These are phyloP conservation scores for Capillidium rhysosporum DNA, from an alignment of 371 early-diverging fungal species.

Conservation along the genomic window DNA sequence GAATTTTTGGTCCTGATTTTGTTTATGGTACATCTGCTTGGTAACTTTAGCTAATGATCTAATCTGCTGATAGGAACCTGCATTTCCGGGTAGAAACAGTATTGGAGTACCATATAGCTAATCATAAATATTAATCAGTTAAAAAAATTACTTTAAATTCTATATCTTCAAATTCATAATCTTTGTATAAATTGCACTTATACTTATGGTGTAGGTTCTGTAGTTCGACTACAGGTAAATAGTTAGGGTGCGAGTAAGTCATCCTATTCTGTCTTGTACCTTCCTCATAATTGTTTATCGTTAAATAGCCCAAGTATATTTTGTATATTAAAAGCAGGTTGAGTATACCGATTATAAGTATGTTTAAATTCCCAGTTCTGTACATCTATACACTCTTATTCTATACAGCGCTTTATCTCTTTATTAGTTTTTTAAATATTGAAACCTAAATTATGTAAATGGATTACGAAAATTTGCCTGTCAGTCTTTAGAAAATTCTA, in stretches of 20 bases:
- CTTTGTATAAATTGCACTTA: neutral
- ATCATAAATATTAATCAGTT: neutral
- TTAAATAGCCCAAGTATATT: too few relatives aligned
- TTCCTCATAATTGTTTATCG: too few relatives aligned
- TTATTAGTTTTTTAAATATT: too few relatives aligned
- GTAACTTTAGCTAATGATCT: slow-evolving; percentile 48
- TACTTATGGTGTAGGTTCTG: neutral
- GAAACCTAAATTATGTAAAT: too few relatives aligned
- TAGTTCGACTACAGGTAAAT: neutral
- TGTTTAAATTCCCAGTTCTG: too few relatives aligned
- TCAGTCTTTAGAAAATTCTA: too few relatives aligned
- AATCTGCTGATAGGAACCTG: slow-evolving; percentile 79
- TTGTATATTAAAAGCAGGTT: too few relatives aligned
- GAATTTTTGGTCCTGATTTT: slow-evolving; percentile 23
- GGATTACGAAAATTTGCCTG: too few relatives aligned
- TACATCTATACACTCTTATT: too few relatives aligned
- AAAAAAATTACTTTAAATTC: neutral
- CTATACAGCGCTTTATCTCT: too few relatives aligned
- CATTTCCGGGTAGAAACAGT: slow-evolving; percentile 88
- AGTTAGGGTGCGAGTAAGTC: neutral
- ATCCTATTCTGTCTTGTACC: neutral
- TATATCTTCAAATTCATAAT: neutral
- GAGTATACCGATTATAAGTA: too few relatives aligned
- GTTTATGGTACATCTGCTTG: slow-evolving; percentile 13
- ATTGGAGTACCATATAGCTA: slow-evolving; percentile 59